Evolutionary conservation across 352 stramenopile species (phyloP), one percentile per base, ranked within the genome.

Genomic region (Pythium phragmiticola): DNA sequence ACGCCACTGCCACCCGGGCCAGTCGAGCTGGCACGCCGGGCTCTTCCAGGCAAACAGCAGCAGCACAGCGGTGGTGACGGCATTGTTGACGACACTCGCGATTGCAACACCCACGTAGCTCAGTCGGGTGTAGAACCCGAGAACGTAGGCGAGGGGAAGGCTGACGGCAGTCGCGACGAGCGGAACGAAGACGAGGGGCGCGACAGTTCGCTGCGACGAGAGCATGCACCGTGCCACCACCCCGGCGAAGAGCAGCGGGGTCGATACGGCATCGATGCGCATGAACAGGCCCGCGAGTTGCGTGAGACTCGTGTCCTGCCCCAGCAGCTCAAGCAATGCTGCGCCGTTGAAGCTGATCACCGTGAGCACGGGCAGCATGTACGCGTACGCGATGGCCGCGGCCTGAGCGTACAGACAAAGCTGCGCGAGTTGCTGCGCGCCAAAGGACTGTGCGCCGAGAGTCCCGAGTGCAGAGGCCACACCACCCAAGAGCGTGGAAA

Each of bases 351-450:
- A 45, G 7, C 37, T 28, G 0, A 79, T 39, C 7, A 68, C 1
- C 4, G 49, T 9, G 1, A 56, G 17, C 19, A 73, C 59, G 2
- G 70, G 65, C 4, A 73, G 12, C 17, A 33, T 59, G 39, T 68
- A 59, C 17, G 50, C 36, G 34, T 62, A 67, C 4, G 69, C 33
- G 16, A 83, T 1, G 4, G 80, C 21, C 1, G 66, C 76, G 0
- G 78, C 72, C 51, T 87, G 78, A 0, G 57, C 66, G 33, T 74
- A 80, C 7, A 85, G 26, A 43, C 78, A 81, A n/a, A 85, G 36
- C 59, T 87, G 73, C 2, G 52, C 41, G 7, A 58, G 55, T 26
- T 73, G 65, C 41, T 75, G 74, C n/a, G 62, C 73, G 7, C 76
- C 76, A 28, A 67, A 74, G 4, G 70, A 66, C 42, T 87, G 76